Percentiles rank a stretch among this genome's conserved stretches.
Conservation (phyloP, 2,329 filamentous ascomycete genomes). For the Trichophaea hybrida region DNA sequence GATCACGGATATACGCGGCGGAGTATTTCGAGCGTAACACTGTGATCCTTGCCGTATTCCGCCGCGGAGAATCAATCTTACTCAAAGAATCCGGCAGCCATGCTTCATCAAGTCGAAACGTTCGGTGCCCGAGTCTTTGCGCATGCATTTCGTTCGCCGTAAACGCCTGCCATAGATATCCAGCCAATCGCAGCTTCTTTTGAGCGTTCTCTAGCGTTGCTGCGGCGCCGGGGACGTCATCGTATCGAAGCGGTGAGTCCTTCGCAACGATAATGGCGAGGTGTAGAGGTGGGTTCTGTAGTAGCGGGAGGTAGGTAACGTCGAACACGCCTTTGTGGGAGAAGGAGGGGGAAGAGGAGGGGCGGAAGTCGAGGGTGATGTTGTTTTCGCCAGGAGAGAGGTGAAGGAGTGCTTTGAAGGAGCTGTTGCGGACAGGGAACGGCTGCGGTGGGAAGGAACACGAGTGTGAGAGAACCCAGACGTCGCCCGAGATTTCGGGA, state of each 20-base stretch:
- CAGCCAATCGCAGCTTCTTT: conserved; percentile 82
- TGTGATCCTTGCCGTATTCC: conserved; percentile 82
- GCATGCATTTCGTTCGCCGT: conserved; percentile 92
- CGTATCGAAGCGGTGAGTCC: conserved; percentile 74
- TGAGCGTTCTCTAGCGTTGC: conserved; percentile 71
- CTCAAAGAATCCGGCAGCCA: conserved; percentile 76
- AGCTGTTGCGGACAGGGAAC: conserved; percentile 76
- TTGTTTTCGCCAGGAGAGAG: conserved; percentile 76
- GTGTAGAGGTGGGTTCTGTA: conserved; percentile 55
- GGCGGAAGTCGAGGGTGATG: conserved; percentile 52
- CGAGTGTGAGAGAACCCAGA: not conserved
- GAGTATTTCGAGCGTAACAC: conserved; percentile 71
- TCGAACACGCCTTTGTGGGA: conserved; percentile 52
- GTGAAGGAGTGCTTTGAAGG: conserved; percentile 82
- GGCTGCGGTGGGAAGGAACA: conserved; percentile 53
- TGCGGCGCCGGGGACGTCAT: conserved; percentile 58
- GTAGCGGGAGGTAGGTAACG: conserved; percentile 56
- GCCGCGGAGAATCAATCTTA: conserved; percentile 58
- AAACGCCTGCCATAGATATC: conserved; percentile 93
- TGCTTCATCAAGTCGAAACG: conserved; percentile 85
- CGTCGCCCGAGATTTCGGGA: not conserved
- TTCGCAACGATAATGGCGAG: conserved; percentile 74
- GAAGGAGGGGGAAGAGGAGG: conserved; percentile 55
- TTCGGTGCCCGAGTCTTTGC: conserved; percentile 68
- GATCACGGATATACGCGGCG: conserved; percentile 63